Percentiles rank a stretch among this genome's conserved stretches.
Conservation (phyloP, 2,329 filamentous ascomycete genomes). For the Colletotrichum sp. region DNA sequence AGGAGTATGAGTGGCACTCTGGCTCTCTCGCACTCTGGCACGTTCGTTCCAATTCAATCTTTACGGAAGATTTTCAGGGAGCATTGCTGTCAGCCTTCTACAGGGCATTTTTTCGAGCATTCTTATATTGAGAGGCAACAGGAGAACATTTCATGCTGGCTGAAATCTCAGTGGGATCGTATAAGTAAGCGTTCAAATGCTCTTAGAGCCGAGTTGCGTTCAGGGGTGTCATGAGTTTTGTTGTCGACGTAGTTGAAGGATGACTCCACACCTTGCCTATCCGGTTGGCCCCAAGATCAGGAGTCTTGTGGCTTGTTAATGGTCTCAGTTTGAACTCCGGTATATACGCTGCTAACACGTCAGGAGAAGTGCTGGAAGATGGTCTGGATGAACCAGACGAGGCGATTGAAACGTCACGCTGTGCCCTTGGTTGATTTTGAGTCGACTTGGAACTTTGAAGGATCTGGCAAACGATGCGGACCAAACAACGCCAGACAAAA, state of each 20-base stretch:
- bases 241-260: neutral
- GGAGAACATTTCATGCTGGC: no score
- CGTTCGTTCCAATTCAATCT: no score
- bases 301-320: neutral
- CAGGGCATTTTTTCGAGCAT: fast-evolving
- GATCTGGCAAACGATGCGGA: neutral
- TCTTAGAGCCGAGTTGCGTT: neutral
- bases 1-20: neutral
- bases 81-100: neutral
- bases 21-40: no score
- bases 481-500: no score
- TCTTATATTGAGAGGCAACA: neutral
- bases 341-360: neutral
- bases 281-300: neutral
- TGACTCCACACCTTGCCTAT: neutral
- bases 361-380: neutral
- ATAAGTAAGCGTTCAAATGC: neutral
- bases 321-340: neutral
- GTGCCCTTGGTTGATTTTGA: neutral
- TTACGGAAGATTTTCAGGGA: no score
- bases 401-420: neutral
- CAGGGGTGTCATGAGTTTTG: fast-evolving
- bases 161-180: neutral
- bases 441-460: neutral
- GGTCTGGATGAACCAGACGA: neutral